phyloP scores from a whole-genome alignment of 306 rosid species.

The Gastrolobium bilobum region DNA sequence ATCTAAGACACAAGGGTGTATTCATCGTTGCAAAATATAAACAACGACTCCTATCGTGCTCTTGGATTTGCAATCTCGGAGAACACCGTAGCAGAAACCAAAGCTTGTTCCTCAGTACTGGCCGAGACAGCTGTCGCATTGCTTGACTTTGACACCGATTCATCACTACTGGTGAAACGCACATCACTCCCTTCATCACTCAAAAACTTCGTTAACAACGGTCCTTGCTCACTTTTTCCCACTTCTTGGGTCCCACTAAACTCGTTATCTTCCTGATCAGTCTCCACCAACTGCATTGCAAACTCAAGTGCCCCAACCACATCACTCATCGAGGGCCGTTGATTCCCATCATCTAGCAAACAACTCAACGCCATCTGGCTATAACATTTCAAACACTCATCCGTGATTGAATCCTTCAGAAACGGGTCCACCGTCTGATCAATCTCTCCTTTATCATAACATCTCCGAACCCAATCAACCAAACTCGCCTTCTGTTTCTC shows the following conservation, averaged over 20 bases:
- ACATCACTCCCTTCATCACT: constrained; percentile 11
- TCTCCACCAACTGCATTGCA: constrained; percentile 49
- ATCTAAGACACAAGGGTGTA: too few relatives aligned
- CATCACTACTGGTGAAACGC: constrained; percentile 28
- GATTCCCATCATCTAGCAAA: constrained; percentile 52
- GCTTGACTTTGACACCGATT: neutral
- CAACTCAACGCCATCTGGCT: constrained; percentile 52
- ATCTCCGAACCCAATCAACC: constrained; percentile 44
- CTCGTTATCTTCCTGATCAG: constrained; percentile 3
- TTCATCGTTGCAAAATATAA: too few relatives aligned
- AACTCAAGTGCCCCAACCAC: constrained; percentile 50
- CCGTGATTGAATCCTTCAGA: constrained; percentile 20
- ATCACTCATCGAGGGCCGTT: constrained; percentile 61
- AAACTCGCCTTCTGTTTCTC: constrained; percentile 35
- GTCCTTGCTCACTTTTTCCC: neutral
- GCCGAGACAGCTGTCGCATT: neutral
- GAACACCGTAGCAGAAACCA: neutral
- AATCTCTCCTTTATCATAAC: neutral
- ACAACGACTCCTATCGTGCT: neutral
- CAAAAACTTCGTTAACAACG: neutral
- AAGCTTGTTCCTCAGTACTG: neutral
- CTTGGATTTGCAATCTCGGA: constrained; percentile 21
- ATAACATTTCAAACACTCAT: constrained; percentile 38
- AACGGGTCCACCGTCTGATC: constrained; percentile 45
- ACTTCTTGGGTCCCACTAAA: neutral